phyloP scores from a whole-genome alignment of 768 basidiomycete species.

The Boletus insuetus region DNA sequence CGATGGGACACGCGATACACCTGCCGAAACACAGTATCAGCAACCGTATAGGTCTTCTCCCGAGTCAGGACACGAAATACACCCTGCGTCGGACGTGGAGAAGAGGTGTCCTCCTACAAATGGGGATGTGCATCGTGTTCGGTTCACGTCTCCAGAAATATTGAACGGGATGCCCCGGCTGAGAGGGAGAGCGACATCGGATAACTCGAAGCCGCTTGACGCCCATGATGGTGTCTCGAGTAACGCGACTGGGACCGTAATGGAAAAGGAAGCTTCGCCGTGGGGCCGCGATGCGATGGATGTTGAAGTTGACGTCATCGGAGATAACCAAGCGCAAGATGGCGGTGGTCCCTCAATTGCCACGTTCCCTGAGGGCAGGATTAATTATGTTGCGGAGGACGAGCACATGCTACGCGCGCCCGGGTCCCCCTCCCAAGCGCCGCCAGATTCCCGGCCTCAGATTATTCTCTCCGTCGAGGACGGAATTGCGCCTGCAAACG shows the following conservation, averaged over 20 bases:
- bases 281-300: slow-evolving; percentile 21
- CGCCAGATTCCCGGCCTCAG: background rate
- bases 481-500: background rate
- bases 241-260: background rate
- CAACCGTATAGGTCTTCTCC: slow-evolving; percentile 16
- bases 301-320: slow-evolving; percentile 13
- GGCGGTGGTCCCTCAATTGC: background rate
- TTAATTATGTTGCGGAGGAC: background rate
- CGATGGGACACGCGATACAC: slow-evolving; percentile 21
- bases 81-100: slow-evolving; percentile 5
- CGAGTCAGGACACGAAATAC: slow-evolving; percentile 1
- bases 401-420: background rate
- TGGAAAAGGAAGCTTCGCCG: background rate
- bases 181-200: background rate
- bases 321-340: background rate
- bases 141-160: slow-evolving; percentile 34
- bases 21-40: slow-evolving; percentile 22
- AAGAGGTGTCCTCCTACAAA: slow-evolving; percentile 3
- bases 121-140: slow-evolving; percentile 24
- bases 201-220: background rate
- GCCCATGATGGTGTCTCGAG: background rate
- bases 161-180: slow-evolving; percentile 14
- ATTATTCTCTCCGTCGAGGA: background rate
- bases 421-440: slow-evolving; percentile 2
- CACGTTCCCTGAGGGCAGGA: background rate